Evolutionary conservation across 2,329 filamentous ascomycete species (phyloP).

Genomic region (Herpotrichia juniperi): DNA sequence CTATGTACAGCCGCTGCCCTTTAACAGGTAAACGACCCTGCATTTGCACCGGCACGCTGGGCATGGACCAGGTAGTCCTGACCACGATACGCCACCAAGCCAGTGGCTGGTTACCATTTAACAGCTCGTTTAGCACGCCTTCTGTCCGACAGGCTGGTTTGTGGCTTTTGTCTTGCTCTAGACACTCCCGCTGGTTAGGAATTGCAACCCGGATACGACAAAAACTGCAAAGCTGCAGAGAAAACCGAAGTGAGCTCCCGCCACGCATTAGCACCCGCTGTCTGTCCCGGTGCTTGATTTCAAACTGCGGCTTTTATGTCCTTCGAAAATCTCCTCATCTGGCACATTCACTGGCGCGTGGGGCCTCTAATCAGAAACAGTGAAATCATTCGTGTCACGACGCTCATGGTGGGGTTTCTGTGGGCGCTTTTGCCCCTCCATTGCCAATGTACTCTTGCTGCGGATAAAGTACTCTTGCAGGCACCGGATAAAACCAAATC

Average conservation of each 20-base stretch:
- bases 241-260: too few species aligned
- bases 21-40: slow-evolving; percentile 20
- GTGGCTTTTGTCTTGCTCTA: slow-evolving; percentile 10
- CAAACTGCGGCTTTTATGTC: slow-evolving; percentile 1
- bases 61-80: slow-evolving; percentile 6
- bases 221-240: too few species aligned
- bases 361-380: neutral
- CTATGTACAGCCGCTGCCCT: slow-evolving; percentile 3
- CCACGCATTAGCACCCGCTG: neutral
- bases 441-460: slow-evolving; percentile 12
- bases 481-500: slow-evolving; percentile 31
- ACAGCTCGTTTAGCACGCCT: slow-evolving; percentile 5
- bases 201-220: neutral
- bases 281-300: slow-evolving; percentile 1
- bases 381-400: neutral
- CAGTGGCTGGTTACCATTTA: slow-evolving; percentile 5
- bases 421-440: slow-evolving; percentile 10
- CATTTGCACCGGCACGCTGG: slow-evolving; percentile 16
- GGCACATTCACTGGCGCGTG: slow-evolving; percentile 1
- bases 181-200: neutral
- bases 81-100: slow-evolving; percentile 5
- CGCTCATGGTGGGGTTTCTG: slow-evolving; percentile 9
- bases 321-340: slow-evolving; percentile 4
- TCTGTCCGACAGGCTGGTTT: slow-evolving; percentile 15
- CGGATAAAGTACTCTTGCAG: slow-evolving; percentile 22